phyloP scores from a whole-genome alignment of 306 rosid species.

The Ceratonia siliqua region DNA sequence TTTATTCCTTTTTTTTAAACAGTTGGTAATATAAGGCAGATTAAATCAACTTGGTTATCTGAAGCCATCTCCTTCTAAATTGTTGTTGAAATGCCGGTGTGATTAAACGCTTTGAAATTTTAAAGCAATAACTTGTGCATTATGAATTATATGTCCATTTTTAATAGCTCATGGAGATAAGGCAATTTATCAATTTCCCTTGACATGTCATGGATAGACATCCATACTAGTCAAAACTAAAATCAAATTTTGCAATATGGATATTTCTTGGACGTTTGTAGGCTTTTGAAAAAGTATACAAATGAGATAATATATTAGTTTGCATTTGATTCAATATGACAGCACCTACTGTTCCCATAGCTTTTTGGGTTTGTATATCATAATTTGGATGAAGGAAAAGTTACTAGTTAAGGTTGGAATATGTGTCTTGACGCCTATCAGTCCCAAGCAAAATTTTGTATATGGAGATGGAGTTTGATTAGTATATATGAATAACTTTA shows the following conservation, averaged over 20 bases:
- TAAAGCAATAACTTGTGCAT: too few relatives aligned
- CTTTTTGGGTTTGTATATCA: neutral
- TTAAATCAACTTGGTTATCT: neutral
- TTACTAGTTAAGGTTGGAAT: neutral
- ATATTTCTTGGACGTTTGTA: neutral
- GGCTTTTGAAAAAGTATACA: neutral
- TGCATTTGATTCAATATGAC: too few relatives aligned
- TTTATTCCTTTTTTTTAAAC: too few relatives aligned
- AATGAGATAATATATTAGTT: too few relatives aligned
- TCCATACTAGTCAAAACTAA: neutral
- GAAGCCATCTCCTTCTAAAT: neutral
- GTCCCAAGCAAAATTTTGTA: neutral
- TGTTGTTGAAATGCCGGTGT: neutral
- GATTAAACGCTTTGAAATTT: constrained; percentile 13
- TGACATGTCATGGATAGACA: neutral
- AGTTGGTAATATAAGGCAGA: too few relatives aligned
- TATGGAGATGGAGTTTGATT: neutral
- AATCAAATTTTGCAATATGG: neutral
- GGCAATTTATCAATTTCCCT: neutral
- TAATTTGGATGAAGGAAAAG: neutral
- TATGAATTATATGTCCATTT: too few relatives aligned
- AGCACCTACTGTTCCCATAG: neutral
- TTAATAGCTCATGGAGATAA: too few relatives aligned
- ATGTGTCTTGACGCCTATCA: neutral
- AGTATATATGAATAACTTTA: neutral